A percentile compares a stretch with the other conserved stretches of the same genome.
These are phyloP conservation scores for Lachnellula suecica DNA, from an alignment of 2,329 filamentous ascomycete species.

Conservation along the genomic window DNA sequence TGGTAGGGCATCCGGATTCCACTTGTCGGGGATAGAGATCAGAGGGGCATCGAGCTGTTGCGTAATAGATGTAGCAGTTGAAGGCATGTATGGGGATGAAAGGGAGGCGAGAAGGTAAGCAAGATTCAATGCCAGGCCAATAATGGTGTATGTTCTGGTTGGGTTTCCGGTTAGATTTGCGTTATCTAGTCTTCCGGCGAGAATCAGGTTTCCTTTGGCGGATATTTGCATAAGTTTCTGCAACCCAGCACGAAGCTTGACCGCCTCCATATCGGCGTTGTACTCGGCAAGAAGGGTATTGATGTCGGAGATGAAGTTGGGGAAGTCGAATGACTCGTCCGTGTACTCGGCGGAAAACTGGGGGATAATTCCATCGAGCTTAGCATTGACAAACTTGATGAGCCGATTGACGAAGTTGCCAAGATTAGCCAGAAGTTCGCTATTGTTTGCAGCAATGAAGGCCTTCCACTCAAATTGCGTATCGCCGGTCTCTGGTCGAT, in stretches of 20 bases:
- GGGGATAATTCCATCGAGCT: conserved; percentile 66
- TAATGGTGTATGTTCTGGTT: conserved; percentile 40
- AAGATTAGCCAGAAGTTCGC: conserved; percentile 74
- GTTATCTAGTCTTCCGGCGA: conserved; percentile 46
- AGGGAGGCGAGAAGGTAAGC: conserved; percentile 79
- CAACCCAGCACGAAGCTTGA: conserved; percentile 68
- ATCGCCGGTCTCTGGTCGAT: conserved; percentile 81
- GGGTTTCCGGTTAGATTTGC: conserved; percentile 37
- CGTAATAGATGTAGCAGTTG: conserved; percentile 73
- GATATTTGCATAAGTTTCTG: conserved; percentile 67
- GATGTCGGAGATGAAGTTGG: conserved; percentile 48
- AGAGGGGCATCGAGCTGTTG: conserved; percentile 65
- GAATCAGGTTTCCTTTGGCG: conserved; percentile 58
- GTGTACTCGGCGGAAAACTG: conserved; percentile 55
- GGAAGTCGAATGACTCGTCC: conserved; percentile 52
- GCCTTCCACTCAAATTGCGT: conserved; percentile 87
- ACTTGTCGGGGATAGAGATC: conserved; percentile 64
- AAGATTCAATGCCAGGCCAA: conserved; percentile 81
- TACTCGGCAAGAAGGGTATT: conserved; percentile 68
- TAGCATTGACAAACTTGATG: conserved; percentile 75
- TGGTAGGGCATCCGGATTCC: conserved; percentile 60
- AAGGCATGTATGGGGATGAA: conserved; percentile 81
- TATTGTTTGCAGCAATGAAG: conserved; percentile 85
- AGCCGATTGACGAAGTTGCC: conserved; percentile 73
- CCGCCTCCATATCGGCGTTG: conserved; percentile 65